Percentiles rank a stretch among this genome's conserved stretches.
phyloP scores from a whole-genome alignment of 2,329 filamentous ascomycete species.

The Ampelomyces quisqualis region DNA sequence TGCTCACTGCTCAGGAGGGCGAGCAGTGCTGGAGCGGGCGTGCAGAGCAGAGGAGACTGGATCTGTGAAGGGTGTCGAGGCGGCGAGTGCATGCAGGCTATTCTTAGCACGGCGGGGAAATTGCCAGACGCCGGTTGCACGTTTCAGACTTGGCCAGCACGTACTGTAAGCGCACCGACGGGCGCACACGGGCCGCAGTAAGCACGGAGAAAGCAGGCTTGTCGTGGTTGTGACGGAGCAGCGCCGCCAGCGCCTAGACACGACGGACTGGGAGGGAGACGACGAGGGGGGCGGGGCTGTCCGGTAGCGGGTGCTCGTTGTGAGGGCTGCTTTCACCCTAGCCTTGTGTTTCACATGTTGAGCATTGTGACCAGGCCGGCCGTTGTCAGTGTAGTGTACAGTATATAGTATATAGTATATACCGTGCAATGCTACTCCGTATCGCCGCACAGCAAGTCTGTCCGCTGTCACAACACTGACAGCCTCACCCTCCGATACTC shows the following conservation, averaged over 20 bases:
- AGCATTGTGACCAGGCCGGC: background rate
- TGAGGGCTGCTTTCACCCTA: conserved; percentile 20
- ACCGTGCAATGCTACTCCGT: conserved; percentile 14
- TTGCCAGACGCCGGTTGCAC: conserved; percentile 27
- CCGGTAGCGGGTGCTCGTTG: conserved; percentile 16
- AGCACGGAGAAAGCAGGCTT: background rate
- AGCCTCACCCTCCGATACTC: background rate
- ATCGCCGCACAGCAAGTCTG: conserved; percentile 24
- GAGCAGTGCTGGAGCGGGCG: conserved; percentile 10
- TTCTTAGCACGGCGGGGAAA: conserved; percentile 29
- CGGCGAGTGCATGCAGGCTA: conserved; percentile 21
- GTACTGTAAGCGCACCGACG: conserved; percentile 16
- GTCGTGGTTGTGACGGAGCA: background rate
- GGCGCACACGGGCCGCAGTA: conserved; percentile 2
- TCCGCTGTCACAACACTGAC: conserved; percentile 3
- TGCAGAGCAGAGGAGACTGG: conserved; percentile 9
- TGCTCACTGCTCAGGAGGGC: conserved; percentile 6
- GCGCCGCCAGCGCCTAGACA: background rate
- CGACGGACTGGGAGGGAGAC: no score
- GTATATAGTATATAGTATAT: background rate
- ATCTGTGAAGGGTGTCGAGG: conserved; percentile 6
- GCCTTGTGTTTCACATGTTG: conserved; percentile 21
- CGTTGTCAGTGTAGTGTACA: background rate
- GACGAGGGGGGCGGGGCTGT: no score
- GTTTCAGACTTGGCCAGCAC: conserved; percentile 33